These are phyloP conservation scores for Gomphus sp. DNA, from an alignment of 1,284 basidiomycete genomes.

Conservation along the genomic window DNA sequence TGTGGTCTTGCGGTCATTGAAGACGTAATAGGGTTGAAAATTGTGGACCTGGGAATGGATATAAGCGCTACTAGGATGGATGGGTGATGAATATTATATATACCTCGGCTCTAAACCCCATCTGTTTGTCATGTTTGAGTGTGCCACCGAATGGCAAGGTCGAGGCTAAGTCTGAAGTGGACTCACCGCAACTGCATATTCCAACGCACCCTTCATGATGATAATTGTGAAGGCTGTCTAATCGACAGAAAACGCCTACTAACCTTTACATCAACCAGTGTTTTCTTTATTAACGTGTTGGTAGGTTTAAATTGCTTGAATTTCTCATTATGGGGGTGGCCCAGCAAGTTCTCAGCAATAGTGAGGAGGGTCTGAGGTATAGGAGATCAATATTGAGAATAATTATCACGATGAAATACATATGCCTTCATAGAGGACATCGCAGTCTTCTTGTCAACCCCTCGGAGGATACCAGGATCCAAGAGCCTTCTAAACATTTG, in stretches of 20 bases:
- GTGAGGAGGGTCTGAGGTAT: constrained; percentile 47
- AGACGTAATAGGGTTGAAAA: constrained; percentile 60
- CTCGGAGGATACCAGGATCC: constrained; percentile 66
- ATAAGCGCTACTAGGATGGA: constrained; percentile 16
- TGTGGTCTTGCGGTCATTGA: constrained; percentile 39
- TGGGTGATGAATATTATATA: constrained; percentile 1
- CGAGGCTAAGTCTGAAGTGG: background rate
- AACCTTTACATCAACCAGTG: constrained; percentile 29
- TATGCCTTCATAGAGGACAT: constrained; percentile 53
- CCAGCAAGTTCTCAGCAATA: constrained; percentile 64
- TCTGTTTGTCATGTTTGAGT: constrained; percentile 27
- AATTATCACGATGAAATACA: background rate
- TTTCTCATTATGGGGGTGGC: constrained; percentile 60
- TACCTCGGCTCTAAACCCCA: constrained; percentile 63
- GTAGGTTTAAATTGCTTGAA: constrained; percentile 67
- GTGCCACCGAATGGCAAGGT: background rate
- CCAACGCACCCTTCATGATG: constrained; percentile 57
- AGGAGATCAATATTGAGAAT: background rate
- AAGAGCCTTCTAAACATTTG: constrained; percentile 65
- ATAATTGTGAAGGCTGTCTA: background rate
- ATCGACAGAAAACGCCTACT: background rate
- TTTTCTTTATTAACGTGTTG: constrained; percentile 54
- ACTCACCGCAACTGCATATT: constrained; percentile 66
- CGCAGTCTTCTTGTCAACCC: constrained; percentile 53
- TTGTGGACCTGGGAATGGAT: constrained; percentile 30